Evolutionary conservation across 768 basidiomycete species (phyloP), one percentile per base, ranked within the genome.

Genomic region (Trametes coccinea): DNA sequence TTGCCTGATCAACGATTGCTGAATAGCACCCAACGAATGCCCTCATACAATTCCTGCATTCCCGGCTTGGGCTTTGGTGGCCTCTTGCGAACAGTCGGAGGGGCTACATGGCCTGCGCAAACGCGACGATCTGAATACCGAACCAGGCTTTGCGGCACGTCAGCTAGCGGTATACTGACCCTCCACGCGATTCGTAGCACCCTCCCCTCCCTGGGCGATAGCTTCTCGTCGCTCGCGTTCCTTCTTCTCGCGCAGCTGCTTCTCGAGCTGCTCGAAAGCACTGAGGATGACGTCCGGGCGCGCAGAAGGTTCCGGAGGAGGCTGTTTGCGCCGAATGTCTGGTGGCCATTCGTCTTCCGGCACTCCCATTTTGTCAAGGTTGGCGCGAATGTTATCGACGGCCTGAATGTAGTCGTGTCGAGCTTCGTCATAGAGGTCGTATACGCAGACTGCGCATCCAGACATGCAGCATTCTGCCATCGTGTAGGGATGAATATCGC

Each of bases 391-490:
- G 0, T 76, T 61, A 2, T 68, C 67, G 0, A 93, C 64, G 4
- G 85, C 79, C 11, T 81, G 78, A 29, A 82, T 80, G 76, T 93
- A 93, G 11, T 76, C 78, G 27, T 77, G 76, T 2, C 92, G 72
- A 0, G 87, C 82, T 50, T 93, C 92, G 62, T 90, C 86, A 74
- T 94, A 93, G 29, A 94, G 72, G 67, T 93, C 92, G 74, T 95
- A 92, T 7, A 95, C 89, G 72, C 94, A 95, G n/a, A 95, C 75
- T 0, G 93, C 90, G 69, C 94, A 96, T 33, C 92, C 92, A 2
- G 92, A 93, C 93, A 95, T 95, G 77, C 93, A 96, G 73, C 93
- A 95, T 74, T 94, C 93, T 94, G 65, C 9, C 22, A 22, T 4
- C 17, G n/a, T 41, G 14, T 51, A 13, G 30, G 2, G 2, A 2